Conservation (phyloP, 1,284 basidiomycete genomes). For the Puccinia hordei region DNA sequence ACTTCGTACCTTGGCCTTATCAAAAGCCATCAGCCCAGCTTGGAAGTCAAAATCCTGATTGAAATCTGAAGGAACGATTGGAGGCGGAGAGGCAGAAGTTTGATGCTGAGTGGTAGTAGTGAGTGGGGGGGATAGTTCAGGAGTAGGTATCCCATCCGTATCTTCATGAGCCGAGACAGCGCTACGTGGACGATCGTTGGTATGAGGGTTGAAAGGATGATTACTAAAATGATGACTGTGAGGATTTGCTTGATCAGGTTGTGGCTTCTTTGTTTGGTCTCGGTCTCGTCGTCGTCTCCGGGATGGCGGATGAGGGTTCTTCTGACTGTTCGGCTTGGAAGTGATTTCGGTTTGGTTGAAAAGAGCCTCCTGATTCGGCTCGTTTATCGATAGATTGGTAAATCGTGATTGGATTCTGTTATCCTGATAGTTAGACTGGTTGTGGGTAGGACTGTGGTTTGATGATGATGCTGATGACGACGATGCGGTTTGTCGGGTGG, state of each 20-base stretch:
- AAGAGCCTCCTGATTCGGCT: background rate
- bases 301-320: background rate
- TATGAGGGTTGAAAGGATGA: background rate
- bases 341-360: background rate
- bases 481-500: background rate
- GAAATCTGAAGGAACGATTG: slow-evolving; percentile 32
- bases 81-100: slow-evolving; percentile 4
- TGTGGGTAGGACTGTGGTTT: background rate
- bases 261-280: background rate
- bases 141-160: slow-evolving; percentile 46
- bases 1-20: slow-evolving; percentile 46
- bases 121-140: slow-evolving; percentile 32
- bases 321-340: background rate
- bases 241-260: background rate
- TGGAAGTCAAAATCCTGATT: slow-evolving; percentile 49
- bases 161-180: slow-evolving; percentile 39
- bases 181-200: slow-evolving; percentile 9
- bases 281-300: slow-evolving; percentile 15
- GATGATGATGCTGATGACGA: slow-evolving; percentile 9
- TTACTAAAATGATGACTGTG: background rate
- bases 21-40: slow-evolving; percentile 44
- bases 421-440: background rate
- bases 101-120: slow-evolving; percentile 12
- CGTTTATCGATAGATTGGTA: background rate
- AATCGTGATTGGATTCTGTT: background rate